A percentile compares a stretch with the other conserved stretches of the same genome.
Evolutionary conservation across 2,329 filamentous ascomycete species (phyloP).

Genomic region (Sporothrix phasma): DNA sequence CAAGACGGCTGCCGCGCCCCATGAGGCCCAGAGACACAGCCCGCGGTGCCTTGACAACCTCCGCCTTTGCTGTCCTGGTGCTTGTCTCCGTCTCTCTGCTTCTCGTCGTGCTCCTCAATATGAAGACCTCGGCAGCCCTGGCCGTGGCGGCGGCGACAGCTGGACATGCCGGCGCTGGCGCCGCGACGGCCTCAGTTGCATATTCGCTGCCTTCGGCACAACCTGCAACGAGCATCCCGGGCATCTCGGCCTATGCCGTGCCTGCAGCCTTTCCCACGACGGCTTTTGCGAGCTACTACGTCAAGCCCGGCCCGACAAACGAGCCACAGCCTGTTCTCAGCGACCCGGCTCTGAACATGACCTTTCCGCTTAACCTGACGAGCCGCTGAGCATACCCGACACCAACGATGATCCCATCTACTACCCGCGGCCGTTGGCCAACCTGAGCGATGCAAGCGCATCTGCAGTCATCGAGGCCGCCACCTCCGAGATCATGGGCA

Average conservation of each 20-base stretch:
- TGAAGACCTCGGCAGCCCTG: neutral
- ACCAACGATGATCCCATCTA: conserved; percentile 39
- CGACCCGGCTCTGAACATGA: conserved; percentile 42
- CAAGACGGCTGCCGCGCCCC: neutral
- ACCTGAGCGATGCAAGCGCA: conserved; percentile 32
- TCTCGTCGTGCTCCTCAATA: conserved; percentile 3
- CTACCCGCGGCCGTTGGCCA: conserved; percentile 36
- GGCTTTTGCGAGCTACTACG: conserved; percentile 40
- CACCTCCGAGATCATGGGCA: conserved; percentile 33
- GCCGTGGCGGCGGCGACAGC: neutral
- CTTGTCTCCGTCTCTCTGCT: conserved; percentile 15
- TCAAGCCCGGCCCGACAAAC: conserved; percentile 24
- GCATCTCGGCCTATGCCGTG: conserved; percentile 30
- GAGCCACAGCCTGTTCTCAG: conserved; percentile 33
- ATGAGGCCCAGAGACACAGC: conserved; percentile 4
- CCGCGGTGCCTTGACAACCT: conserved; percentile 2
- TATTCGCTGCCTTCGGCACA: neutral
- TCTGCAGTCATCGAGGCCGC: conserved; percentile 34
- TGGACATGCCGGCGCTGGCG: neutral
- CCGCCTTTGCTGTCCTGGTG: conserved; percentile 7
- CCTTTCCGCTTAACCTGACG: conserved; percentile 43
- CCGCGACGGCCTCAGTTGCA: neutral
- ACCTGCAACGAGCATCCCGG: conserved; percentile 22
- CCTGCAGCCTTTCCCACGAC: conserved; percentile 40
- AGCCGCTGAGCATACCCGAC: conserved; percentile 40